A percentile compares a stretch with the other conserved stretches of the same genome.
Evolutionary conservation across 179 eudicot species (phyloP).

Genomic region (Spinacia oleracea): DNA sequence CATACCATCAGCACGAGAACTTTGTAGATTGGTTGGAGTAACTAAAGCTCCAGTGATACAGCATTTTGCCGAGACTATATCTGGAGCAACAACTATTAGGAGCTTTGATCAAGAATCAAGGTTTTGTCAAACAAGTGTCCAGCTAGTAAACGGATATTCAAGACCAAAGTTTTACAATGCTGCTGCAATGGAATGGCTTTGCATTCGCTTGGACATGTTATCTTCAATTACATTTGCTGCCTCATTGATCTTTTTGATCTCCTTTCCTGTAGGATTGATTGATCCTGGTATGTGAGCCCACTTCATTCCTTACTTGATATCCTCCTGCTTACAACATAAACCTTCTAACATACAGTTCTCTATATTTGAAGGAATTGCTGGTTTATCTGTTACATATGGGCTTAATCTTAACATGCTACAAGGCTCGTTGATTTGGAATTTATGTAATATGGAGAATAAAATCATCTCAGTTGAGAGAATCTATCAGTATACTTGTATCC

Average conservation of each 20-base stretch:
- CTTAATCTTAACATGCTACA: conserved; percentile 38
- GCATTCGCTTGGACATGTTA: conserved; percentile 15
- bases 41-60: conserved; percentile 77
- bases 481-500: conserved; percentile 40
- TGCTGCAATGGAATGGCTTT: conserved; percentile 21
- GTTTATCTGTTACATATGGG: conserved; percentile 48
- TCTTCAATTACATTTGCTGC: conserved; percentile 11
- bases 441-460: conserved; percentile 42
- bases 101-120: conserved; percentile 66
- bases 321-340: neutral
- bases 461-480: conserved; percentile 55
- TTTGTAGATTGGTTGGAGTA: conserved; percentile 55
- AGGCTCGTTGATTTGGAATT: conserved; percentile 35
- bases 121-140: conserved; percentile 31
- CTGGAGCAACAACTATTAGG: conserved; percentile 65
- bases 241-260: conserved; percentile 1
- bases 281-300: conserved; percentile 9
- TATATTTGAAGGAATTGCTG: conserved; percentile 36
- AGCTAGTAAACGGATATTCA: conserved; percentile 1
- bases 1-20: conserved; percentile 63
- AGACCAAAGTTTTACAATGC: conserved; percentile 20
- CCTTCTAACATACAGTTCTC: conserved; percentile 1
- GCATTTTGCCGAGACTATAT: conserved; percentile 70
- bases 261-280: conserved; percentile 9
- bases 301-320: too few species aligned